Conservation (phyloP, 805 yeast genomes). For the Kodamaea lidongshanica region DNA sequence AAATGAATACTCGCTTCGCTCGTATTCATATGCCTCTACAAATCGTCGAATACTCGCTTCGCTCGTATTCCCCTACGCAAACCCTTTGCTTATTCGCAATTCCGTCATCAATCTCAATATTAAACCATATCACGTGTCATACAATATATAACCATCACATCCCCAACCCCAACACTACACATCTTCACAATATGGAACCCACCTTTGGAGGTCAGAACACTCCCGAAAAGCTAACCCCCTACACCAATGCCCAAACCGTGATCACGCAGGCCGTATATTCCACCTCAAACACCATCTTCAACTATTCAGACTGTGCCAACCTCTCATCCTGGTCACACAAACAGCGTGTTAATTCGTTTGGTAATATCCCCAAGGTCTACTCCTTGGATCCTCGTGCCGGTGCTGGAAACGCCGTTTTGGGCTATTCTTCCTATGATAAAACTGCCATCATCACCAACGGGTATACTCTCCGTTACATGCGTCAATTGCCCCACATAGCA, state of each 20-base stretch:
- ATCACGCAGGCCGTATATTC: conserved; percentile 51
- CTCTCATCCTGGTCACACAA: conserved; percentile 52
- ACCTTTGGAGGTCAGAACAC: too few relatives aligned
- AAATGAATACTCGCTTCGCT: too few relatives aligned
- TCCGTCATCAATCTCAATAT: too few relatives aligned
- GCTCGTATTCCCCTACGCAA: too few relatives aligned
- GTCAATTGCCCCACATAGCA: conserved; percentile 51
- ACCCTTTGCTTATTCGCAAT: too few relatives aligned
- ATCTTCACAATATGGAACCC: too few relatives aligned
- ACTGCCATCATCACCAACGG: conserved; percentile 55
- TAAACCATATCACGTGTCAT: conserved; percentile 7
- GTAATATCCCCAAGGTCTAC: conserved; percentile 56
- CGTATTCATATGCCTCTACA: too few relatives aligned
- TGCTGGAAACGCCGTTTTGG: conserved; percentile 73
- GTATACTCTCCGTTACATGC: conserved; percentile 60
- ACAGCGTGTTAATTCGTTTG: conserved; percentile 45
- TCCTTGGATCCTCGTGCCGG: conserved; percentile 73
- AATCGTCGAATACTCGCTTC: too few relatives aligned
- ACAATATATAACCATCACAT: too few relatives aligned
- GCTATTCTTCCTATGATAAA: conserved; percentile 45
- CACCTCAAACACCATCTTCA: conserved; percentile 50
- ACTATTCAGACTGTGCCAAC: conserved; percentile 66
- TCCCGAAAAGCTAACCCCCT: too few relatives aligned
- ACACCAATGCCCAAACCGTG: conserved; percentile 51
- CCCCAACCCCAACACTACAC: too few relatives aligned